Percentiles rank a stretch among this genome's conserved stretches.
Evolutionary conservation across 2,329 filamentous ascomycete genomes (phyloP).

Genomic region (Cryphonectria naterciae): DNA sequence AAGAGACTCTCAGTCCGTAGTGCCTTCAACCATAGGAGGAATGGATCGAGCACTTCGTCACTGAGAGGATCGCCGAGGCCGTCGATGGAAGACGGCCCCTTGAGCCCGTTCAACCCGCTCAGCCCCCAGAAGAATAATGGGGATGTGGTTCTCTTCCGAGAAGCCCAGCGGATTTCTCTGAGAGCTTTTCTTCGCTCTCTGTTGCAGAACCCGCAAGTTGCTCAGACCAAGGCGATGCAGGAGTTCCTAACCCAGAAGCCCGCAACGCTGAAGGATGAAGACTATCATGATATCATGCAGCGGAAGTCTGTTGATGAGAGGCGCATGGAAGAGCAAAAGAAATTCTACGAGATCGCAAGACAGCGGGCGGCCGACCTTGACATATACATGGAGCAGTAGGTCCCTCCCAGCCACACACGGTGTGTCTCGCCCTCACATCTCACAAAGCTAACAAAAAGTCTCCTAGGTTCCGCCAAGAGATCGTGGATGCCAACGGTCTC

Average conservation of each 20-base stretch:
- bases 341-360: constrained; percentile 94
- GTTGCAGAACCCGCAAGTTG: constrained; percentile 81
- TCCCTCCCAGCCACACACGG: constrained; percentile 26
- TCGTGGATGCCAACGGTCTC: constrained; percentile 76
- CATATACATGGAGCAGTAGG: constrained; percentile 94
- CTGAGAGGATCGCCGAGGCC: constrained; percentile 45
- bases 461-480: constrained; percentile 65
- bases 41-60: constrained; percentile 42
- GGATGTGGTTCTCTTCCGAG: constrained; percentile 71
- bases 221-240: constrained; percentile 78
- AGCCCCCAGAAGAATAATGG: constrained; percentile 34
- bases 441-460: constrained; percentile 29
- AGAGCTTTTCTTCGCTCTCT: constrained; percentile 88
- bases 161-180: constrained; percentile 88
- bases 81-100: constrained; percentile 48
- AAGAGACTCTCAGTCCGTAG: constrained; percentile 48
- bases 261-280: constrained; percentile 77
- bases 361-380: constrained; percentile 90
- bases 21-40: constrained; percentile 41
- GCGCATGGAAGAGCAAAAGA: constrained; percentile 87
- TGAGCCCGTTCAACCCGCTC: constrained; percentile 35
- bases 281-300: constrained; percentile 77
- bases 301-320: constrained; percentile 85
- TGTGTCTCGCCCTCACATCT: constrained; percentile 4
- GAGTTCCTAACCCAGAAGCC: constrained; percentile 81